Percentiles rank a stretch among this genome's conserved stretches.
phyloP scores from a whole-genome alignment of 352 stramenopile species.

The Phytophthora litchii region DNA sequence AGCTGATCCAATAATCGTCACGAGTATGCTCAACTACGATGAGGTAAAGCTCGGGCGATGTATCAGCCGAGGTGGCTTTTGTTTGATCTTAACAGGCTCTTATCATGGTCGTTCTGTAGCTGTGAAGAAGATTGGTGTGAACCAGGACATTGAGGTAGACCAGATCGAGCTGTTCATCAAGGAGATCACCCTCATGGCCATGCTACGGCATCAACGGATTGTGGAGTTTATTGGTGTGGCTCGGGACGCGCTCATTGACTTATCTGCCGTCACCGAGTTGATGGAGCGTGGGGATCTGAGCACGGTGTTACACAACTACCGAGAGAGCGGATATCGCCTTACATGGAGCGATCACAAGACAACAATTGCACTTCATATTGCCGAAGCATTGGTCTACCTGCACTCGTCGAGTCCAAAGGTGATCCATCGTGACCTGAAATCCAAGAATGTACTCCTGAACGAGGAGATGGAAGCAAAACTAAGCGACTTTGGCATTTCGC shows the following conservation, averaged over 20 bases:
- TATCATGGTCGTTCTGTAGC: conserved; percentile 40
- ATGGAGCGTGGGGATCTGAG: conserved; percentile 62
- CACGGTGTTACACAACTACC: conserved; percentile 40
- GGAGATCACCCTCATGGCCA: conserved; percentile 49
- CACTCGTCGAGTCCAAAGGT: conserved; percentile 53
- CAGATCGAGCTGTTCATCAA: conserved; percentile 46
- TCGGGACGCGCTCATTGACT: conserved; percentile 46
- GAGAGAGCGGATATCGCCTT: conserved; percentile 18
- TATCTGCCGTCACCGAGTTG: conserved; percentile 54
- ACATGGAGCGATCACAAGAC: conserved; percentile 49
- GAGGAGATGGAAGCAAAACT: conserved; percentile 59
- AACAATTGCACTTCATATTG: conserved; percentile 53
- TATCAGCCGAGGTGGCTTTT: conserved; percentile 50
- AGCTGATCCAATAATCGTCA: conserved; percentile 50
- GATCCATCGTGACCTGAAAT: conserved; percentile 50
- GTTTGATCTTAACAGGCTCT: conserved; percentile 44
- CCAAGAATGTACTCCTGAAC: conserved; percentile 56
- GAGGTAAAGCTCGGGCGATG: conserved; percentile 45
- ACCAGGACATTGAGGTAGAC: conserved; percentile 21
- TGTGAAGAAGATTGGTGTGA: conserved; percentile 49
- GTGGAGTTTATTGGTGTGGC: conserved; percentile 53
- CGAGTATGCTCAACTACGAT: conserved; percentile 42
- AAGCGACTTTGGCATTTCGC: conserved; percentile 69
- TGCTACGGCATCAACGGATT: conserved; percentile 44
- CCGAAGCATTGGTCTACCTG: conserved; percentile 49